These are phyloP conservation scores for Sugiyamaella floridensis DNA, from an alignment of 805 yeast genomes.

Conservation along the genomic window DNA sequence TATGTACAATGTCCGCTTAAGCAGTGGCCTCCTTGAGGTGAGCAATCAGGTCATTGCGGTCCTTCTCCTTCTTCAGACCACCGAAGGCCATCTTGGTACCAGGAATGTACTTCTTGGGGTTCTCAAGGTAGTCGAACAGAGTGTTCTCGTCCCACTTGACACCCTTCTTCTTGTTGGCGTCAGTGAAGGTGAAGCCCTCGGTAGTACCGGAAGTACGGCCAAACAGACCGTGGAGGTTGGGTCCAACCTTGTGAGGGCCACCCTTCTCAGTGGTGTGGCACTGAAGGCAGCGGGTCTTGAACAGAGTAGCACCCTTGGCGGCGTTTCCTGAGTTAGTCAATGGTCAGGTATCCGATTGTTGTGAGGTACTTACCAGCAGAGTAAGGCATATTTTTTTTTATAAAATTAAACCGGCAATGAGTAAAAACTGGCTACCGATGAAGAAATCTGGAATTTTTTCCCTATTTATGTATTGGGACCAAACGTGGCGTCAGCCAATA, in stretches of 20 bases:
- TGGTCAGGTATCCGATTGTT: not conserved
- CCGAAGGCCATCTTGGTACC: slow-evolving; percentile 99
- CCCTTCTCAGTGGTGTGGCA: slow-evolving; percentile 96
- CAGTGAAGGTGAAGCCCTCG: slow-evolving; percentile 92
- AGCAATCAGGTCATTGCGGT: slow-evolving; percentile 93
- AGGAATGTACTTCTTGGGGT: slow-evolving; percentile 99
- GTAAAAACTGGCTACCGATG: not conserved
- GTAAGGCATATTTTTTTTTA: slow-evolving; percentile 5
- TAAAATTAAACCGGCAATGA: too few relatives aligned
- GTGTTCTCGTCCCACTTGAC: slow-evolving; percentile 82
- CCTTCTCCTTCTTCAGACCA: slow-evolving; percentile 98
- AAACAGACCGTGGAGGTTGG: slow-evolving; percentile 91
- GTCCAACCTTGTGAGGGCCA: slow-evolving; percentile 98
- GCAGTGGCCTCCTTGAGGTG: slow-evolving; percentile 51
- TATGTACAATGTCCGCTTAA: slow-evolving; percentile 16
- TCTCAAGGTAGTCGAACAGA: slow-evolving; percentile 91
- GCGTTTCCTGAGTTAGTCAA: slow-evolving; percentile 45
- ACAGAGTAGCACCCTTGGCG: slow-evolving; percentile 94
- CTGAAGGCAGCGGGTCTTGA: slow-evolving; percentile 98
- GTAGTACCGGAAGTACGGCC: slow-evolving; percentile 92
- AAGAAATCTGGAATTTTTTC: not conserved
- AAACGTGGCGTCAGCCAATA: slow-evolving; percentile 5
- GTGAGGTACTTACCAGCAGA: slow-evolving; percentile 10
- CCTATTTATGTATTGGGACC: slow-evolving; percentile 1
- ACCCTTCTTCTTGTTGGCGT: slow-evolving; percentile 95